These are phyloP conservation scores for Starmerella kuoi DNA, from an alignment of 805 yeast species.

Conservation along the genomic window DNA sequence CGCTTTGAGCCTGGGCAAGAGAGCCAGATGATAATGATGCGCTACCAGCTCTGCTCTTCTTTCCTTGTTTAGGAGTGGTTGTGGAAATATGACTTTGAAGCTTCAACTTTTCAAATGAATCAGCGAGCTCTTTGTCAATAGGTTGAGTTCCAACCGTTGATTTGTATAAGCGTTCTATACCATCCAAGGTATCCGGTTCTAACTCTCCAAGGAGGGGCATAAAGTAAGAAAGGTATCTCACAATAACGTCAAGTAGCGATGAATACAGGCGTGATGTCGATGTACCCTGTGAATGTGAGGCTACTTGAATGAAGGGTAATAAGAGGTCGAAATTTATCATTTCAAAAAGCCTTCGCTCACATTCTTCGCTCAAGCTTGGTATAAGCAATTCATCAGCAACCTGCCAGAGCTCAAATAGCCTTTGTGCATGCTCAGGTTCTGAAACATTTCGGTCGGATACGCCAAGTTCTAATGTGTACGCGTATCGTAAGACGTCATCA, in stretches of 20 bases:
- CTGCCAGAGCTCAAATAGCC: constrained; percentile 18
- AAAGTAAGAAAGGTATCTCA: constrained; percentile 5
- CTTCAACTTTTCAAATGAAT: neutral
- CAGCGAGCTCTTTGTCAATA: constrained; percentile 3
- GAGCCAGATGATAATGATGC: too few species aligned
- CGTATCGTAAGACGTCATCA: constrained; percentile 11
- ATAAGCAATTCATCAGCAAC: constrained; percentile 20
- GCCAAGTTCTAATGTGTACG: constrained; percentile 12
- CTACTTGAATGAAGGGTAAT: constrained; percentile 3
- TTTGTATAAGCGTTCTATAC: constrained; percentile 7
- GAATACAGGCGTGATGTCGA: neutral
- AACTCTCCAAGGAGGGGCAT: constrained; percentile 3
- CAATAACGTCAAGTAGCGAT: constrained; percentile 2
- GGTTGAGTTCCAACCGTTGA: neutral
- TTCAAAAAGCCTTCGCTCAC: constrained; percentile 18
- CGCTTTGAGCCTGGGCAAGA: too few species aligned
- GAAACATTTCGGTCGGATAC: neutral
- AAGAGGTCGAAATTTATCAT: constrained; percentile 14
- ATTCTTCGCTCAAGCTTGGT: constrained; percentile 7
- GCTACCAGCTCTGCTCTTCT: too few species aligned
- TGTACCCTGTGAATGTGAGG: neutral
- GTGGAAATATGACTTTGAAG: neutral
- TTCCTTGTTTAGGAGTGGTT: too few species aligned
- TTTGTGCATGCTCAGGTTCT: neutral
- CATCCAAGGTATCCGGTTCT: neutral